Base-by-base conservation (phyloP, 2,329 filamentous ascomycete genomes). In the Xylariaceae sp. region DNA sequence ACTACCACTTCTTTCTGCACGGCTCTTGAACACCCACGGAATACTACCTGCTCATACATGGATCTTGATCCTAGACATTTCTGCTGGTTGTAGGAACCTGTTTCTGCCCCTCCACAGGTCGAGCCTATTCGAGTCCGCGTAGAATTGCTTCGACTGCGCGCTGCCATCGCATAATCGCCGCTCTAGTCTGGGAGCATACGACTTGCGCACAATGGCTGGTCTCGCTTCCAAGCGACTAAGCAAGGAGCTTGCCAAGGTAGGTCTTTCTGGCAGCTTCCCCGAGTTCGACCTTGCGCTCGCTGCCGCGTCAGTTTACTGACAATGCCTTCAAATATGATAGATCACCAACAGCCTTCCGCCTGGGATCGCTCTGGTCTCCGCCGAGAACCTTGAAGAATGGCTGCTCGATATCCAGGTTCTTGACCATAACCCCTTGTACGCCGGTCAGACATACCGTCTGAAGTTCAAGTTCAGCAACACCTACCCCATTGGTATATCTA, bases 301-400 rank as follows among this genome's bases (percentile, higher is more conserved):
- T 17, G n/a, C 45, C 47, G 13, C 34, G 8, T 15, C 30, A 51
- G 51, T 1, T 47, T 52, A 42, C 50, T 62, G 23, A 51, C 44
- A 62, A 23, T 9, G 18, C 11, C 9, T 51, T 10, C 7, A 39
- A n/a, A 18, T 10, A 17, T 50, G 7, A 18, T 47, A 86, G 83
- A 83, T 86, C 64, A 75, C 78, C 53, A 80, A 77, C 62, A 80
- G 78, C 61, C 71, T 87, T 45, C 85, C 86, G 47, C 84, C 85
- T 15, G 85, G 86, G 56, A 96, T 99, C 74, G 80, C 83, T 53
- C 84, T 97, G 53, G 86, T 95, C 61, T 84, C 87, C 52, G 87
- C 90, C 59, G 89, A 95, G 51, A 88, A 92, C 73, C 86, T 96
- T 55, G 83, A 90, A 70, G 88, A 94, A 77, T 99, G 94, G 95